A percentile compares a stretch with the other conserved stretches of the same genome.
Evolutionary conservation across 495 filamentous ascomycete species (phyloP).

Genomic region (Amorphotheca resinae): DNA sequence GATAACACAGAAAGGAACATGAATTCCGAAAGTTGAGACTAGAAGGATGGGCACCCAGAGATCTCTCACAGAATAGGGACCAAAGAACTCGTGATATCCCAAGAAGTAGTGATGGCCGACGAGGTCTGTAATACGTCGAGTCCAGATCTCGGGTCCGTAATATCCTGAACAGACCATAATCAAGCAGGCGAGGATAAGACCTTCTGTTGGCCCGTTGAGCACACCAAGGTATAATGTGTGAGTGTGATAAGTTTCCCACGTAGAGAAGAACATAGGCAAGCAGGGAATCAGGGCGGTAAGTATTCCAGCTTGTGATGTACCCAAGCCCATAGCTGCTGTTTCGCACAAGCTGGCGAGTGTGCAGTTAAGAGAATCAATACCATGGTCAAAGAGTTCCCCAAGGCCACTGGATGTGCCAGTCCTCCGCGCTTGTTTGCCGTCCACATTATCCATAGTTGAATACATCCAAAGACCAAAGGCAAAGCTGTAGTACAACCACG

Average conservation of each 20-base stretch:
- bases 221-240: slow-evolving; percentile 95
- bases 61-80: slow-evolving; percentile 41
- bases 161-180: slow-evolving; percentile 79
- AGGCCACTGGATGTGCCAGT: slow-evolving; percentile 91
- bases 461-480: slow-evolving; percentile 94
- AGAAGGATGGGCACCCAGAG: slow-evolving; percentile 76
- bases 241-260: slow-evolving; percentile 98
- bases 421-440: slow-evolving; percentile 91
- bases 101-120: slow-evolving; percentile 43
- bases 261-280: slow-evolving; percentile 97
- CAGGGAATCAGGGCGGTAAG: slow-evolving; percentile 87
- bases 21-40: slow-evolving; percentile 57
- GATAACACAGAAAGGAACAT: slow-evolving; percentile 68
- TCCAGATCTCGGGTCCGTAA: slow-evolving; percentile 85
- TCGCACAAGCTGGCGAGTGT: slow-evolving; percentile 81
- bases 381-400: slow-evolving; percentile 96
- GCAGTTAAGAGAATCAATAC: slow-evolving; percentile 95
- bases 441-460: slow-evolving; percentile 96
- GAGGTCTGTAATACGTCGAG: slow-evolving; percentile 51
- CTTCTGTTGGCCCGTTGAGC: slow-evolving; percentile 95
- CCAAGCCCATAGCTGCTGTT: slow-evolving; percentile 83
- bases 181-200: slow-evolving; percentile 72
- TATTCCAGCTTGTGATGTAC: slow-evolving; percentile 65
- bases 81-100: slow-evolving; percentile 25
- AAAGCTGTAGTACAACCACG: slow-evolving; percentile 92